Evolutionary conservation across 164 flowering plant species (phyloP).

Genomic region (Echeveria elegans): DNA sequence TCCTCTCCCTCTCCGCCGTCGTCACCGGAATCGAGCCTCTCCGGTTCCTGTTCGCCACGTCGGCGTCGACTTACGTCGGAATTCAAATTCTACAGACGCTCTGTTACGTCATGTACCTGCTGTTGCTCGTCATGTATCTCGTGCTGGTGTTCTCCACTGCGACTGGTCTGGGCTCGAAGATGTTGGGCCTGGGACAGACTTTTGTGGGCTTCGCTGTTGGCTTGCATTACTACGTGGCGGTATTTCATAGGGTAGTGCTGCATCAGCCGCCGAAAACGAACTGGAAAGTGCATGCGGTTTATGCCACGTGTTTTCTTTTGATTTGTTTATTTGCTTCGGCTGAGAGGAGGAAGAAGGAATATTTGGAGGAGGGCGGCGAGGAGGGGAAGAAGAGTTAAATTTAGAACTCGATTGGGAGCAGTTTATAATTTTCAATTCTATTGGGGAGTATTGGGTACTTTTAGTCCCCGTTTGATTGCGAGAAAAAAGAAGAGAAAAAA

Average conservation of each 20-base stretch:
- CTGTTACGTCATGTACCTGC: slow-evolving; percentile 62
- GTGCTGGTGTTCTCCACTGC: slow-evolving; percentile 66
- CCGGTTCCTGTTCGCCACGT: slow-evolving; percentile 62
- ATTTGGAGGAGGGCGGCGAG: slow-evolving; percentile 63
- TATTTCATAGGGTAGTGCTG: slow-evolving; percentile 70
- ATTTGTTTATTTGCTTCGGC: slow-evolving; percentile 50
- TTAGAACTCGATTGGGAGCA: background rate
- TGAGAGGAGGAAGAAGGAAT: slow-evolving; percentile 84
- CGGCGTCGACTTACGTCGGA: slow-evolving; percentile 61
- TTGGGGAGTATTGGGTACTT: background rate
- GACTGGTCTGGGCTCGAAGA: slow-evolving; percentile 40
- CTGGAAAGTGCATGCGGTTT: slow-evolving; percentile 80
- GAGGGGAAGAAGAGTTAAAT: slow-evolving; percentile 67
- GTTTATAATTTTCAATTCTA: background rate
- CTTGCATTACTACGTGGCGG: slow-evolving; percentile 72
- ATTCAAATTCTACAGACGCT: slow-evolving; percentile 72
- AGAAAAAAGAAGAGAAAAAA: no score
- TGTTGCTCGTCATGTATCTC: slow-evolving; percentile 66
- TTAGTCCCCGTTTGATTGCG: no score
- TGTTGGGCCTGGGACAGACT: slow-evolving; percentile 71
- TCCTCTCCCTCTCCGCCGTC: slow-evolving; percentile 54
- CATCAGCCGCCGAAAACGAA: slow-evolving; percentile 74
- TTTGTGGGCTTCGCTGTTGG: slow-evolving; percentile 76
- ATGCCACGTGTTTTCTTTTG: slow-evolving; percentile 75
- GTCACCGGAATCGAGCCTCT: slow-evolving; percentile 76